Conservation (phyloP, 768 basidiomycete species). For the Tricholoma bakamatsutake region DNA sequence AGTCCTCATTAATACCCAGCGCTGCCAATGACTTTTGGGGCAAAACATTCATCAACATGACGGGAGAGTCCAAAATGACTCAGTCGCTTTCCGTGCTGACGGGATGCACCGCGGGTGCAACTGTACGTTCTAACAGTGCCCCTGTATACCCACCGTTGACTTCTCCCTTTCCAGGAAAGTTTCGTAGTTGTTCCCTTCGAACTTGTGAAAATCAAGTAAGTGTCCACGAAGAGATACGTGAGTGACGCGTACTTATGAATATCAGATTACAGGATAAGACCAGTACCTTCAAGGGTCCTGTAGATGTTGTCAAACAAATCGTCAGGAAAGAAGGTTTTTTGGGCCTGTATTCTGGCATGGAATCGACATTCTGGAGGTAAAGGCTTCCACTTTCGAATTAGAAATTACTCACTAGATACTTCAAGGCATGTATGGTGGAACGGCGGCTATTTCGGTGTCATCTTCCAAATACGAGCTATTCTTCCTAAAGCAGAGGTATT, state of each 20-base stretch:
- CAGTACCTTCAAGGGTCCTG: constrained; percentile 84
- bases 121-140: constrained; percentile 30
- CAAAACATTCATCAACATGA: constrained; percentile 54
- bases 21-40: constrained; percentile 97
- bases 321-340: constrained; percentile 73
- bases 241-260: neutral
- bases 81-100: constrained; percentile 84
- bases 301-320: constrained; percentile 83
- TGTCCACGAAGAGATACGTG: neutral
- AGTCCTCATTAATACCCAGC: constrained; percentile 25
- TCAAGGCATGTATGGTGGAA: constrained; percentile 84
- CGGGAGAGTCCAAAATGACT: constrained; percentile 82
- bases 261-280: constrained; percentile 85
- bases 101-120: constrained; percentile 92
- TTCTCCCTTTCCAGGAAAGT: constrained; percentile 51
- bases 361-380: constrained; percentile 95
- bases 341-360: constrained; percentile 92
- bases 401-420: constrained; percentile 2
- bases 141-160: neutral
- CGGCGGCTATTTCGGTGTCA: constrained; percentile 92
- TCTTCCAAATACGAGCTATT: constrained; percentile 75
- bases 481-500: constrained; percentile 83
- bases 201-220: constrained; percentile 81
- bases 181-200: constrained; percentile 97
- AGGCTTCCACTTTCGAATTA: constrained; percentile 5